Conservation (phyloP, 352 stramenopile genomes). For the Pythium monospermum region DNA sequence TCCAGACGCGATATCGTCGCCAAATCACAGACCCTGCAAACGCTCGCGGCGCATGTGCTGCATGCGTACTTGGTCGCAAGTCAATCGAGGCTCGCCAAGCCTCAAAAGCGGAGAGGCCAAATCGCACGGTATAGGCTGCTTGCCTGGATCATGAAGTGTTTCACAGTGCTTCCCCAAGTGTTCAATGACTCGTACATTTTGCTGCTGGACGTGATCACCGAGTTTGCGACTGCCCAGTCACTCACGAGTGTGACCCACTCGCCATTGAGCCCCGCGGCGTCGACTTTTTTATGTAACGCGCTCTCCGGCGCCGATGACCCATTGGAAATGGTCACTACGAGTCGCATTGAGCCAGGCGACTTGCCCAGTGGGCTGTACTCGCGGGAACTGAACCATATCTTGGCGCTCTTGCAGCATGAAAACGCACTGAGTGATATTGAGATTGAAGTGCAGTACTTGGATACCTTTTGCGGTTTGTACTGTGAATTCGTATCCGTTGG, state of each 20-base stretch:
- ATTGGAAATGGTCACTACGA: slow-evolving; percentile 52
- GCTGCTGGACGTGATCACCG: slow-evolving; percentile 70
- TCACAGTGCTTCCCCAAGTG: slow-evolving; percentile 60
- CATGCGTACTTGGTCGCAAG: slow-evolving; percentile 61
- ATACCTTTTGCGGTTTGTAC: slow-evolving; percentile 58
- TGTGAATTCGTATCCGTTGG: slow-evolving; percentile 26
- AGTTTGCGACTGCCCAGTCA: slow-evolving; percentile 73
- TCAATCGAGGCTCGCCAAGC: slow-evolving; percentile 57
- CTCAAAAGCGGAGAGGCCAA: slow-evolving; percentile 76
- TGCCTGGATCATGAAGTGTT: slow-evolving; percentile 75
- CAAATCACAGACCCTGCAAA: slow-evolving; percentile 37
- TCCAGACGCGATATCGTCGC: slow-evolving; percentile 26
- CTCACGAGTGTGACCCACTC: slow-evolving; percentile 69
- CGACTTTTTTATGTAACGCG: slow-evolving; percentile 61
- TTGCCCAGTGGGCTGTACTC: slow-evolving; percentile 60
- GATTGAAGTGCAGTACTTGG: slow-evolving; percentile 78
- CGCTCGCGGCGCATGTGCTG: slow-evolving; percentile 66
- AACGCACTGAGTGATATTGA: slow-evolving; percentile 79
- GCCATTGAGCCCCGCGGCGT: slow-evolving; percentile 41
- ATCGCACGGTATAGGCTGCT: slow-evolving; percentile 74
- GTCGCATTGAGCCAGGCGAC: slow-evolving; percentile 58
- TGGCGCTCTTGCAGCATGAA: slow-evolving; percentile 60
- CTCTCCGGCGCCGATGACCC: slow-evolving; percentile 48
- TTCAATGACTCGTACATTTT: slow-evolving; percentile 82
- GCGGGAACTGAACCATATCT: slow-evolving; percentile 70